These are phyloP conservation scores for Apiospora koreana DNA, from an alignment of 2,329 filamentous ascomycete species.

Conservation along the genomic window DNA sequence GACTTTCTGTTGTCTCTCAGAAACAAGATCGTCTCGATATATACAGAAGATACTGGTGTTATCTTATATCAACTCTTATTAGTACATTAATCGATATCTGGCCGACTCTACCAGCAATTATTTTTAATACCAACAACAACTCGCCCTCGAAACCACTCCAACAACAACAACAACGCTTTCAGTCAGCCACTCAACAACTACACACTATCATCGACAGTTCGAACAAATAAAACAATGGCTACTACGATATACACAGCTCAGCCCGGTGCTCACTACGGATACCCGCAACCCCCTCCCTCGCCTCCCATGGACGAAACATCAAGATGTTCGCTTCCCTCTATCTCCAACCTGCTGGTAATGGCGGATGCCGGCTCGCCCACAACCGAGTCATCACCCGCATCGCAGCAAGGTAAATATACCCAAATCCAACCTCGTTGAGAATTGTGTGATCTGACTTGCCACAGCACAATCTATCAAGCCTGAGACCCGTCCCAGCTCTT, in stretches of 20 bases:
- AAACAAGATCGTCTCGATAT: constrained; percentile 12
- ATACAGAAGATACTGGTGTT: constrained; percentile 17
- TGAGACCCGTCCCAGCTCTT: constrained; percentile 49
- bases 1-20: constrained; percentile 25
- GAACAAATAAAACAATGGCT: constrained; percentile 42
- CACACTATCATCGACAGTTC: constrained; percentile 25
- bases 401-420: constrained; percentile 31
- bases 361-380: constrained; percentile 70
- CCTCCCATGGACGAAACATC: constrained; percentile 72
- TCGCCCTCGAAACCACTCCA: background rate
- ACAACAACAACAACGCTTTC: background rate
- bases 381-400: constrained; percentile 54
- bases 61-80: constrained; percentile 12
- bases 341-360: constrained; percentile 84
- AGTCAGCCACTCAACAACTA: constrained; percentile 16
- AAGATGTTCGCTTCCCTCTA: constrained; percentile 88
- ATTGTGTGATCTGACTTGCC: constrained; percentile 31
- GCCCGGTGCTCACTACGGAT: constrained; percentile 50
- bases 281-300: constrained; percentile 69
- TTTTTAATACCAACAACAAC: constrained; percentile 5
- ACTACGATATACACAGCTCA: constrained; percentile 48
- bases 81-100: constrained; percentile 8
- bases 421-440: background rate
- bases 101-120: constrained; percentile 5
- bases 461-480: constrained; percentile 39